These are phyloP conservation scores for Entophlyctis luteolus DNA, from an alignment of 192 early-diverging fungal species.

Conservation along the genomic window DNA sequence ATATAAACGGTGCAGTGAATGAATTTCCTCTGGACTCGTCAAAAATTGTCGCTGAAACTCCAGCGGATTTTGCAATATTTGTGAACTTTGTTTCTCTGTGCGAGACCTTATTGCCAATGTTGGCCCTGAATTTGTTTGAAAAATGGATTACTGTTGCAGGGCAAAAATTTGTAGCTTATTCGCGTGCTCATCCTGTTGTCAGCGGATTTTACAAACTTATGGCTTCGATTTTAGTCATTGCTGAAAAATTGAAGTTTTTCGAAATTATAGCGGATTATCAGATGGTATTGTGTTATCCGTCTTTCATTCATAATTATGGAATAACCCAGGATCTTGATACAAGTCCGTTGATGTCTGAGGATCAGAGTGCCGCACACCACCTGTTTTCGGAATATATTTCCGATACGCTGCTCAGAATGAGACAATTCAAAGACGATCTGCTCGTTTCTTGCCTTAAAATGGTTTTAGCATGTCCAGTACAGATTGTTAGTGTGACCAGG, in stretches of 20 bases:
- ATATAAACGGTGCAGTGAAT: background rate
- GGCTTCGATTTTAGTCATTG: conserved; percentile 36
- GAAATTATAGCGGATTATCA: conserved; percentile 2
- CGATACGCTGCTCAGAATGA: conserved; percentile 56
- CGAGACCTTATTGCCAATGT: conserved; percentile 44
- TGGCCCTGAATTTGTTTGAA: conserved; percentile 35
- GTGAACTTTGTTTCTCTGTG: conserved; percentile 68
- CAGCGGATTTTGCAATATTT: conserved; percentile 65
- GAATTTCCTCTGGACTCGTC: conserved; percentile 46
- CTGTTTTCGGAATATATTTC: conserved; percentile 57
- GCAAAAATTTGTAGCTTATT: conserved; percentile 47
- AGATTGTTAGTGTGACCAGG: conserved; percentile 48
- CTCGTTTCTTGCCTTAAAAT: conserved; percentile 63
- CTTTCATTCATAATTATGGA: too few species aligned
- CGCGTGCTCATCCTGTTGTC: conserved; percentile 57
- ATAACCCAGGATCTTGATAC: too few species aligned
- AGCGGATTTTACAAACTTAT: conserved; percentile 74
- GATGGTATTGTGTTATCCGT: background rate
- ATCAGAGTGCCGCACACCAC: too few species aligned
- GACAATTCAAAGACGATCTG: conserved; percentile 73
- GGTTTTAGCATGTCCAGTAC: conserved; percentile 57
- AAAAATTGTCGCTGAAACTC: conserved; percentile 51
- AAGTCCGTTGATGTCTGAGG: too few species aligned
- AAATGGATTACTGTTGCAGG: conserved; percentile 61
- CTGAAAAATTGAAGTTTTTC: conserved; percentile 38